Evolutionary conservation across 768 basidiomycete species (phyloP), one percentile per base, ranked within the genome.

Genomic region (Podaxis sp.): DNA sequence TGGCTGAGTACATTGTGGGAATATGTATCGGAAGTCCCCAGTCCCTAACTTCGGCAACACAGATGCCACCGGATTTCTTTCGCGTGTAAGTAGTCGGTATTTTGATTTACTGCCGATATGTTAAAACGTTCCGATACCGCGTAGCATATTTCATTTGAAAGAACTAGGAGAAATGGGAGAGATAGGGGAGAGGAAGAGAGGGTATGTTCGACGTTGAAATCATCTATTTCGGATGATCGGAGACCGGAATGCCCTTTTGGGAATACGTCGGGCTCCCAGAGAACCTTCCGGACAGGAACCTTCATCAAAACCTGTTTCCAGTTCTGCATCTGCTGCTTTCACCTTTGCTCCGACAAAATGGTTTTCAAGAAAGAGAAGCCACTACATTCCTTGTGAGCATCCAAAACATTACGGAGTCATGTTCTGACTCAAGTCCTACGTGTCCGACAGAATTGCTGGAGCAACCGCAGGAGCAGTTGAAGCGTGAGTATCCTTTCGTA

Each of bases 391-490:
- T 76, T 98, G 77, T 84, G 73, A 73, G 76, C 64, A 33, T n/a
- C n/a, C 22, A 19, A 15, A 0, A 28, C 26, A 30, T 17, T 61
- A 15, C 40, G 13, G 28, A 58, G 12, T 46, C 7, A 12, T 7
- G 30, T 15, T 33, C 2, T 2, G 22, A 30, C 4, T 46, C 53
- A 30, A 33, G 53, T 36, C 36, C 42, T 22, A 54, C 44, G n/a
- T 48, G 13, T 2, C 19, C 46, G 54, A 1, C 52, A 84, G 83
- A 65, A 77, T 95, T 63, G 96, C 96, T 1, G 97, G 97, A 8
- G 84, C 93, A 15, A 92, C 90, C 0, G 96, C 97, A 26, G 96
- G 97, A 15, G 95, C 90, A 7, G 81, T 97, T 62, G 96, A 98
- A 80, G 93, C 93, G 91, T 93, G 75, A 77, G 89, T 78, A 40